Evolutionary conservation across 1,284 basidiomycete genomes (phyloP).

Genomic region (Marasmius sp.): DNA sequence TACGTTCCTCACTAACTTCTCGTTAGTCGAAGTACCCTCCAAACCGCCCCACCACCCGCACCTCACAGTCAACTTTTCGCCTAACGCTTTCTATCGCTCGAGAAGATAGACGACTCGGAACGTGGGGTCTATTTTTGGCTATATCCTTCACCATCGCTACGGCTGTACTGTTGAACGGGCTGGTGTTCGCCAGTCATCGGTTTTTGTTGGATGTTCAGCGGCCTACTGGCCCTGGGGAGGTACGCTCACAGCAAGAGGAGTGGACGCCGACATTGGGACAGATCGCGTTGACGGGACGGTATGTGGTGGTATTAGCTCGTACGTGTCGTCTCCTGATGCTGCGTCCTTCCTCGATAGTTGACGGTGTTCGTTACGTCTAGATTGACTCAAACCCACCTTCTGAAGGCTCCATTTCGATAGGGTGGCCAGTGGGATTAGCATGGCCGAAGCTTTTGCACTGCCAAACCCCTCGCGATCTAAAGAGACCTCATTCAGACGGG

Average conservation of each 20-base stretch:
- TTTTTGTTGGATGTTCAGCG: constrained; percentile 56
- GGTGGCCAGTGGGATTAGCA: no score
- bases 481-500: no score
- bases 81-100: constrained; percentile 64
- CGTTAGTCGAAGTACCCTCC: constrained; percentile 72
- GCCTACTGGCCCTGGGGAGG: background rate
- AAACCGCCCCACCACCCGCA: constrained; percentile 45
- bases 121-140: constrained; percentile 70
- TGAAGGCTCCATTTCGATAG: no score
- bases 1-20: constrained; percentile 3
- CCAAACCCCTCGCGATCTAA: no score
- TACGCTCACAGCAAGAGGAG: no score
- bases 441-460: no score
- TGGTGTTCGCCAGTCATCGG: constrained; percentile 76
- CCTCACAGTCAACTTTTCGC: constrained; percentile 50
- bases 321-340: no score
- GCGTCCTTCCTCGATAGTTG: no score
- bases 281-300: constrained; percentile 77
- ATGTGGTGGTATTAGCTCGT: constrained; percentile 78
- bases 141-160: constrained; percentile 71
- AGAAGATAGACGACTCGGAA: constrained; percentile 49
- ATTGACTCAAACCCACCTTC: no score
- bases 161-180: constrained; percentile 71
- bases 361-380: no score
- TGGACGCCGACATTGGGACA: constrained; percentile 59